Conservation (phyloP, 495 filamentous ascomycete genomes). For the Tuber indicum region DNA sequence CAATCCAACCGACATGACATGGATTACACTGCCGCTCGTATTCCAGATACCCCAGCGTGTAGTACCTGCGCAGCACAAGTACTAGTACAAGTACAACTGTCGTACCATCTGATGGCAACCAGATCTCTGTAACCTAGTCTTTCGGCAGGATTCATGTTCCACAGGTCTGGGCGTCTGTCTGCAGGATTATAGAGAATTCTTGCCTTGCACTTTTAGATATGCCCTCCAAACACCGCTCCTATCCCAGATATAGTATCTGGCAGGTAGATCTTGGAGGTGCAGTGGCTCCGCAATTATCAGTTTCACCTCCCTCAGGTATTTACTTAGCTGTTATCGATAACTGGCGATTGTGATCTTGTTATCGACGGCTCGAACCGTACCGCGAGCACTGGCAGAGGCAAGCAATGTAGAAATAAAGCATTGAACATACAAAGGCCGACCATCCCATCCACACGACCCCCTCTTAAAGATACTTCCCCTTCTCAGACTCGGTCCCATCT, state of each 20-base stretch:
- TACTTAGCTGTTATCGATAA: not conserved
- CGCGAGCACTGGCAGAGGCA: not conserved
- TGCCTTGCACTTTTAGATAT: not conserved
- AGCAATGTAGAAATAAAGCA: not conserved
- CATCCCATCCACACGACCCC: not conserved
- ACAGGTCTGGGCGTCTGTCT: not conserved
- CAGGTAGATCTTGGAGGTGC: not conserved
- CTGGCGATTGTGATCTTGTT: not conserved
- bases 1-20: not conserved
- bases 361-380: not conserved
- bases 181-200: not conserved
- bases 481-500: slow-evolving; percentile 22
- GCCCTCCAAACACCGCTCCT: not conserved
- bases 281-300: not conserved
- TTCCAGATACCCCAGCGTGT: not conserved
- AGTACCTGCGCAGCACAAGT: not conserved
- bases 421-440: not conserved
- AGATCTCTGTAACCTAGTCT: not conserved
- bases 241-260: not conserved
- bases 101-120: not conserved
- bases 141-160: not conserved
- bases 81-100: no score
- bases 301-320: not conserved
- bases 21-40: not conserved
- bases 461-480: slow-evolving; percentile 14